These are phyloP conservation scores for Allium cepa DNA, from an alignment of 106 monocot species.

Conservation along the genomic window DNA sequence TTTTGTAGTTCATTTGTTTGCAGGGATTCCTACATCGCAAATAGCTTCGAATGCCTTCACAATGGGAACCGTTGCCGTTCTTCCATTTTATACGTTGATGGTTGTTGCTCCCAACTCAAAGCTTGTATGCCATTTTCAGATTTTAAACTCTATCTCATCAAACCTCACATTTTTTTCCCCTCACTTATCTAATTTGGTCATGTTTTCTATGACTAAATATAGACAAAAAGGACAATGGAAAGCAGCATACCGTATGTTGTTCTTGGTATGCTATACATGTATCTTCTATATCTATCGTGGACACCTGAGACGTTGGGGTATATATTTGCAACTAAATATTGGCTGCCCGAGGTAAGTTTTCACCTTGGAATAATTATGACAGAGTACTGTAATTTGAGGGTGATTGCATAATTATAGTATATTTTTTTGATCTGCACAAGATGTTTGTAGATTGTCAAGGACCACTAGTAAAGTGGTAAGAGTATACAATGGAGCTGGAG, in stretches of 20 bases:
- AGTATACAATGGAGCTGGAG: too few species aligned
- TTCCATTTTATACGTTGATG: conserved; percentile 96
- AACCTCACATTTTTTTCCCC: too few species aligned
- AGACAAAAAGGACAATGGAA: conserved; percentile 74
- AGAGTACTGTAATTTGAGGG: too few species aligned
- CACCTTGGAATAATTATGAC: conserved; percentile 12
- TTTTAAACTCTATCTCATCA: not conserved
- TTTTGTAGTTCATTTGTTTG: not conserved
- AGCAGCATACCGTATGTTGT: conserved; percentile 63
- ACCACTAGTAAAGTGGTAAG: too few species aligned
- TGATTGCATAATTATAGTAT: too few species aligned
- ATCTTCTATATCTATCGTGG: conserved; percentile 87
- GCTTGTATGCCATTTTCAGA: conserved; percentile 28
- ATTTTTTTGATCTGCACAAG: too few species aligned
- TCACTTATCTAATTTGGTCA: not conserved
- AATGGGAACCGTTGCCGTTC: conserved; percentile 79
- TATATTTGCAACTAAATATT: conserved; percentile 94
- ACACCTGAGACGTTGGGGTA: conserved; percentile 54
- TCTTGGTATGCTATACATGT: conserved; percentile 68
- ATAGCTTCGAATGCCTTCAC: conserved; percentile 86
- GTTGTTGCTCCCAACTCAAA: conserved; percentile 75
- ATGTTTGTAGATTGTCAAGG: too few species aligned
- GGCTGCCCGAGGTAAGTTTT: conserved; percentile 70
- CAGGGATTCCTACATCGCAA: conserved; percentile 70
- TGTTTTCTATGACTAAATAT: not conserved